Evolutionary conservation across 2,329 filamentous ascomycete genomes (phyloP), one percentile per base, ranked within the genome.

Genomic region (Claviceps capensis): DNA sequence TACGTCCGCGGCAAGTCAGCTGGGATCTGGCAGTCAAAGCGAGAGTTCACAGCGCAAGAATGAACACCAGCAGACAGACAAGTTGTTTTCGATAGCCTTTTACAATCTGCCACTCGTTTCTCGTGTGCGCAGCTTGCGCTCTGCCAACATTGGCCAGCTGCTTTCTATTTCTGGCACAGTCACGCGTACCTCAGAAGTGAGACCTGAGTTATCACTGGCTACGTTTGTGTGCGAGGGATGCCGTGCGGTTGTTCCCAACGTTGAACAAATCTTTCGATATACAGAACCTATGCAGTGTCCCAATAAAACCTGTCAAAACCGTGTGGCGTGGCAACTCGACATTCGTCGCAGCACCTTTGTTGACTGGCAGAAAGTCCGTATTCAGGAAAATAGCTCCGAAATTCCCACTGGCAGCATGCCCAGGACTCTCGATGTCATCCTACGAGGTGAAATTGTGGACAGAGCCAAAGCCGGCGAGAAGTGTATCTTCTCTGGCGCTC

Each of bases 391-490:
- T 72, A 95, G 89, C 59, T 91, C 91, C 4, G 93, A 98, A 66
- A 98, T 98, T 40, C 93, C 93, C 0, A 98, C 93, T 0, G 93
- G 93, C 51, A 96, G 90, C 70, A 98, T 98, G 93, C 93, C 93
- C 23, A 81, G 93, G 54, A 98, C 93, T 2, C 93, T 98, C 81
- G 93, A 98, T 62, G 86, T 98, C 43, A 96, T 98, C 59, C 70
- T 98, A 37, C 84, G 93, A 55, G 93, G 93, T 62, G 93, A 98
- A 67, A 96, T 98, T 72, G 93, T 98, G 26, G 93, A 98, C 62
- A 83, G 93, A 49, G 90, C 91, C 50, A 97, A 97, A 72, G 93
- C 93, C 48, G 93, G 93, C 57, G 93, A 98, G 69, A 96, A 95
- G 69, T 98, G 93, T 67, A 88, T 98, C 62, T 98, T 98, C 67